Conservation (phyloP, 768 basidiomycete genomes). For the Lentinula detonsa region DNA sequence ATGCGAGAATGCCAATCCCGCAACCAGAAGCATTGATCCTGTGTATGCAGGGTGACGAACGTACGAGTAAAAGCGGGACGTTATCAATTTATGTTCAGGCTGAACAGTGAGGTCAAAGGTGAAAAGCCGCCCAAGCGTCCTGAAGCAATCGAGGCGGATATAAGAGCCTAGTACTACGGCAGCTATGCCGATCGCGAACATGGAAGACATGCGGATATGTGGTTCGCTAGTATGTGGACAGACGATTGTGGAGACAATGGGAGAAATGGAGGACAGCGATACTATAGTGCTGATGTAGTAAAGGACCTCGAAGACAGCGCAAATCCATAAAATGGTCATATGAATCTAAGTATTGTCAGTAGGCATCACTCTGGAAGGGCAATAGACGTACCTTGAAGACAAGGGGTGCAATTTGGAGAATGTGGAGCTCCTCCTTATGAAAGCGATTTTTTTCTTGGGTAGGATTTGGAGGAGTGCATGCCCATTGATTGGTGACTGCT, state of each 20-base stretch:
- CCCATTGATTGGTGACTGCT: conserved; percentile 43
- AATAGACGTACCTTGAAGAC: conserved; percentile 41
- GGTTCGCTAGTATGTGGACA: conserved; percentile 21
- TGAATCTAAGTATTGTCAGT: conserved; percentile 34
- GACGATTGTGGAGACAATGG: conserved; percentile 24
- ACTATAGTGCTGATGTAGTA: conserved; percentile 27
- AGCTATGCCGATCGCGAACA: conserved; percentile 40
- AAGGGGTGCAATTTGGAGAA: conserved; percentile 49
- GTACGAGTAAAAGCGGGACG: conserved; percentile 40
- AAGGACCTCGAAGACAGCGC: conserved; percentile 45
- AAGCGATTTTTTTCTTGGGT: conserved; percentile 44
- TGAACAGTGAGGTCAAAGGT: conserved; percentile 55
- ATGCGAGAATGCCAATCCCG: conserved; percentile 39
- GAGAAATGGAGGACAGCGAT: conserved; percentile 25
- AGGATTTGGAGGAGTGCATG: conserved; percentile 53
- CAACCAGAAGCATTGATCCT: conserved; percentile 43
- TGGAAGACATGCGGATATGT: conserved; percentile 28
- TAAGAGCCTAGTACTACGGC: conserved; percentile 36
- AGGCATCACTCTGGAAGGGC: neutral
- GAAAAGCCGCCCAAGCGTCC: conserved; percentile 46
- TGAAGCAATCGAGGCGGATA: conserved; percentile 50
- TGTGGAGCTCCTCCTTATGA: conserved; percentile 43
- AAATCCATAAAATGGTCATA: conserved; percentile 41
- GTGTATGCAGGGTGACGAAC: conserved; percentile 55
- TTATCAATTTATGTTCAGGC: conserved; percentile 45